phyloP scores from a whole-genome alignment of 169 alveolate genomes.

The Perkinsus marinus region DNA sequence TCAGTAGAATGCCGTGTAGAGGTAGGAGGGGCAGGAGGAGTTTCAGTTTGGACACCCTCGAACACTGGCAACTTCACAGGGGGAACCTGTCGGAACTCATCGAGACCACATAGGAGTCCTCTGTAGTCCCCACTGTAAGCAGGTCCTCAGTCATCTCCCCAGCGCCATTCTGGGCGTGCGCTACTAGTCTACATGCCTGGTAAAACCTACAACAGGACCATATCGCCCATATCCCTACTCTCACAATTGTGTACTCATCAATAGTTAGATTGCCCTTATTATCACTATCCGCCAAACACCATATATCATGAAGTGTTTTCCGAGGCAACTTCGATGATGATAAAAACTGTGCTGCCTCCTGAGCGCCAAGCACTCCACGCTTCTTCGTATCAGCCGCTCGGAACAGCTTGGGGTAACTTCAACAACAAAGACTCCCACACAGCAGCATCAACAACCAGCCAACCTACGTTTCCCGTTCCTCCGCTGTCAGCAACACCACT shows the following conservation, averaged over 20 bases:
- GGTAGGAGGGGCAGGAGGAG: not conserved
- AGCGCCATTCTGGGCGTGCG: not conserved
- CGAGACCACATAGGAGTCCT: not conserved
- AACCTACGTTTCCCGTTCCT: not conserved
- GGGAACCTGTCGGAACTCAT: not conserved
- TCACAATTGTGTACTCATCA: not conserved
- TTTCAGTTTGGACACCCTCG: not conserved
- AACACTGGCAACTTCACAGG: not conserved
- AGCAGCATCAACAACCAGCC: not conserved
- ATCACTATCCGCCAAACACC: not conserved
- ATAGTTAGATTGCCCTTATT: not conserved
- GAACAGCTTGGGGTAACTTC: not conserved
- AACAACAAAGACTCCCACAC: too few relatives aligned
- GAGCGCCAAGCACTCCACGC: not conserved
- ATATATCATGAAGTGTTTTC: not conserved
- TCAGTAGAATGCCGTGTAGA: not conserved
- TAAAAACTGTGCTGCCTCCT: not conserved
- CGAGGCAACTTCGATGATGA: not conserved
- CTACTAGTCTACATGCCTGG: not conserved
- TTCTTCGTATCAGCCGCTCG: not conserved
- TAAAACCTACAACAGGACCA: not conserved
- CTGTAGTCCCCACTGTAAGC: not conserved
- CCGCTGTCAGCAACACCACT: not conserved
- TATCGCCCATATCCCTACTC: not conserved
- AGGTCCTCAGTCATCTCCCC: not conserved